A percentile compares a stretch with the other conserved stretches of the same genome.
These are phyloP conservation scores for Dactylellina sp. DNA, from an alignment of 2,329 filamentous ascomycete genomes.

Conservation along the genomic window DNA sequence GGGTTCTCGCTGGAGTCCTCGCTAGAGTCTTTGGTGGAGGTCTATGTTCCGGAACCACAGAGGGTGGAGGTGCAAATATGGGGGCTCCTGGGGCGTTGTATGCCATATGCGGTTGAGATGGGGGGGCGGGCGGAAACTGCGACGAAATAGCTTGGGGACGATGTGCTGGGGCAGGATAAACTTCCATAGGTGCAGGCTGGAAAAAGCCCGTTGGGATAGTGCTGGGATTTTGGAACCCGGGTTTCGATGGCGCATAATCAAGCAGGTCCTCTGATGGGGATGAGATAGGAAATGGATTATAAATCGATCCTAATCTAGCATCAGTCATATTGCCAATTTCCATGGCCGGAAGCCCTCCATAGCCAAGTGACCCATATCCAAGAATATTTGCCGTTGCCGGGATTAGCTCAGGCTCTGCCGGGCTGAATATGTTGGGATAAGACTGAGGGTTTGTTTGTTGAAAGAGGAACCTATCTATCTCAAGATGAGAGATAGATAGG, in stretches of 20 bases:
- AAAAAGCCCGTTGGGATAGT: constrained; percentile 7
- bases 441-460: constrained; percentile 16
- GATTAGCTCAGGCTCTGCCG: not conserved
- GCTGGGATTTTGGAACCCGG: not conserved
- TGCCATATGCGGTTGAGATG: not conserved
- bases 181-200: not conserved
- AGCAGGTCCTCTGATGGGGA: not conserved
- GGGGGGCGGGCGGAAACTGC: not conserved
- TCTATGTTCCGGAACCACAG: constrained; percentile 2
- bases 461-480: constrained; percentile 28
- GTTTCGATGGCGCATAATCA: not conserved
- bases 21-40: not conserved
- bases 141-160: too few relatives aligned
- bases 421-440: constrained; percentile 6
- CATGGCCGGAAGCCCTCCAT: not conserved
- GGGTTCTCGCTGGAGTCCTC: not conserved
- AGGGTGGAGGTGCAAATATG: not conserved
- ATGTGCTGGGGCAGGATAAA: too few relatives aligned
- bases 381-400: not conserved
- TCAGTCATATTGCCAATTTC: not conserved
- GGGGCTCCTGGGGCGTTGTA: not conserved
- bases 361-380: not conserved
- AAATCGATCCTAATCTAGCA: not conserved
- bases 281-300: not conserved
- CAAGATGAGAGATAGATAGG: constrained; percentile 11